Conservation (phyloP, 495 filamentous ascomycete species). For the Cenococcum geophilum region DNA sequence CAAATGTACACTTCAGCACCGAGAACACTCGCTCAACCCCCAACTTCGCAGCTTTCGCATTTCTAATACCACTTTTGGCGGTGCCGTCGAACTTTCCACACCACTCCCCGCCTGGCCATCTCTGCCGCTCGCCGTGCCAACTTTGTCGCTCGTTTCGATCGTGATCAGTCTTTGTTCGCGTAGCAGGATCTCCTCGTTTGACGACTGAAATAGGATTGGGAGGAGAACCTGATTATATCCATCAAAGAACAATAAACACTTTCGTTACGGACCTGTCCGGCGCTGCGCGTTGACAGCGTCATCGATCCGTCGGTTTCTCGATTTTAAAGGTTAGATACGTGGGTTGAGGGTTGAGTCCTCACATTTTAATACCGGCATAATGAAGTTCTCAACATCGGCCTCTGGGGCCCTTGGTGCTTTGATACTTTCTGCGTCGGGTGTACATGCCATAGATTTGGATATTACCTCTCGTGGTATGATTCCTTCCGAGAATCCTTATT, state of each 20-base stretch:
- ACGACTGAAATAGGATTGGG: neutral
- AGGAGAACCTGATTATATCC: neutral
- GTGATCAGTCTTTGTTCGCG: neutral
- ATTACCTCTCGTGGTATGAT: constrained; percentile 18
- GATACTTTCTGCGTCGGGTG: constrained; percentile 17
- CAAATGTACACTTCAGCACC: neutral
- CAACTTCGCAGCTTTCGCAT: neutral
- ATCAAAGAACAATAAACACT: neutral
- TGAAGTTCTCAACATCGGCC: constrained; percentile 26
- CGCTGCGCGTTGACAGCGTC: constrained; percentile 19
- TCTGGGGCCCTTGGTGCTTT: constrained; percentile 24
- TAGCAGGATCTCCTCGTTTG: neutral
- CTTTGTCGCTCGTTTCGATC: neutral
- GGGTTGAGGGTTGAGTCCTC: neutral
- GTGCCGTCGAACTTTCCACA: neutral
- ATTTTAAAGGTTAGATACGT: neutral
- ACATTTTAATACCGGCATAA: constrained; percentile 12
- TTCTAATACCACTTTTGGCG: neutral
- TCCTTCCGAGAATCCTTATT: neutral
- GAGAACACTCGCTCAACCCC: neutral
- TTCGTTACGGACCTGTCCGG: neutral
- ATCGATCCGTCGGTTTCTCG: neutral
- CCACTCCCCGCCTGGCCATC: neutral
- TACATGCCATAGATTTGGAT: constrained; percentile 26
- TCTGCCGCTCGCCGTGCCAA: neutral